A percentile compares a stretch with the other conserved stretches of the same genome.
phyloP scores from a whole-genome alignment of 192 early-diverging fungal species.

The Fimicolochytrium jonesii region DNA sequence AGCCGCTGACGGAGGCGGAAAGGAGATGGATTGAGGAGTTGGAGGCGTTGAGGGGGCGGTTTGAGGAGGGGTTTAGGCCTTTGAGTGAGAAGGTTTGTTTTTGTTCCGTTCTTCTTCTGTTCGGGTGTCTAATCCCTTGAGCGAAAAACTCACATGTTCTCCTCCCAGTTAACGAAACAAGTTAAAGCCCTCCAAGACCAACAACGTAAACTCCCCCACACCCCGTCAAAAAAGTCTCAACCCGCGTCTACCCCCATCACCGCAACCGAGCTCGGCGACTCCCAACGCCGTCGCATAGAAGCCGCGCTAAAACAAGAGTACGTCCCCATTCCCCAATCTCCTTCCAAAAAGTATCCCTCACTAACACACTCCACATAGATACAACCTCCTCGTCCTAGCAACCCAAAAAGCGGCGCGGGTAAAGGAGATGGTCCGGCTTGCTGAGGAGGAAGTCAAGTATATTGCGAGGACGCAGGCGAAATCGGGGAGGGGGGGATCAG shows the following conservation, averaged over 20 bases:
- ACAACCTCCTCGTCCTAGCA: neutral
- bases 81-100: conserved; percentile 3
- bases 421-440: neutral
- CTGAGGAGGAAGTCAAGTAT: no score
- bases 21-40: conserved; percentile 45
- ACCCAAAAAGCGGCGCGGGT: conserved; percentile 2
- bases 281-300: conserved; percentile 3
- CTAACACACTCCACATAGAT: neutral
- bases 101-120: neutral
- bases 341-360: neutral
- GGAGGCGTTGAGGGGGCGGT: conserved; percentile 8
- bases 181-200: no score
- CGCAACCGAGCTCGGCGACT: conserved; percentile 4
- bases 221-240: neutral
- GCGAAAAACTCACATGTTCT: neutral
- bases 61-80: conserved; percentile 8
- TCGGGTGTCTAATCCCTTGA: neutral
- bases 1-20: conserved; percentile 61
- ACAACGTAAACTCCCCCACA: no score
- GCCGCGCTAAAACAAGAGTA: conserved; percentile 19
- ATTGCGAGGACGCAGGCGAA: no score
- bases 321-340: neutral
- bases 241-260: neutral
- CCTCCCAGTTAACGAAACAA: neutral
- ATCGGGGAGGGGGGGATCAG: no score